Evolutionary conservation across 768 basidiomycete genomes (phyloP), one percentile per base, ranked within the genome.

Genomic region (Chalciporus chontae): DNA sequence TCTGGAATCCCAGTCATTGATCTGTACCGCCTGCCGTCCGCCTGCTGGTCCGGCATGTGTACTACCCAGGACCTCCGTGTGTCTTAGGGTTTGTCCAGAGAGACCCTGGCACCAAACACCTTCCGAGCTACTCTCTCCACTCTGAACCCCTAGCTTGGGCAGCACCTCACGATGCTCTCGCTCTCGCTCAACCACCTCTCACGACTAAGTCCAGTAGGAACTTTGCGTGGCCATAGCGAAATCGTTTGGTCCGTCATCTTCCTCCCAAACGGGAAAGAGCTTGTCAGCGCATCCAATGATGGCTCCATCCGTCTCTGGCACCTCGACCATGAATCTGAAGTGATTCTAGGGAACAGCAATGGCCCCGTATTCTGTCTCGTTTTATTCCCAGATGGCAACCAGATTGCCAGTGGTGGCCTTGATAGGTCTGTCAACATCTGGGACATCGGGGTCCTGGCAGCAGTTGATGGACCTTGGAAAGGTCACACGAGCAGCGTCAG

Each of bases 1-100:
- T 55, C 55, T 63, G 61, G 62, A 61, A 64, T 66, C 64, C 61
- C 55, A 51, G 53, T 52, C 55, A 66, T 66, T 66, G 64, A 64
- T 64, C 58, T 66, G 58, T 50, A 56, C 61, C 64, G 45, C 63
- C 55, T 64, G 61, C 61, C 64, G 61, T 64, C 55, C 63, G 40
- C 63, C 63, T 64, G 63, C 58, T 51, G 63, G 64, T 63, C 56
- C 63, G 51, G 60, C 63, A 61, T 64, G 64, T 51, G 61, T 58
- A 58, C 52, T 48, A 60, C 50, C 56, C 55, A 63, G 55, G 64
- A 64, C 61, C 57, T 51, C 53, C 54, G 52, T 64, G 59, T 49
- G 63, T 55, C 64, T 53, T 64, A 66, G 64, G 63, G 63, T 63
- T 62, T 49, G 57, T 60, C 54, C 60, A 54, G 47, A 47, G 52